phyloP scores from a whole-genome alignment of 2,329 filamentous ascomycete species.

The Sporothrix curviconia region DNA sequence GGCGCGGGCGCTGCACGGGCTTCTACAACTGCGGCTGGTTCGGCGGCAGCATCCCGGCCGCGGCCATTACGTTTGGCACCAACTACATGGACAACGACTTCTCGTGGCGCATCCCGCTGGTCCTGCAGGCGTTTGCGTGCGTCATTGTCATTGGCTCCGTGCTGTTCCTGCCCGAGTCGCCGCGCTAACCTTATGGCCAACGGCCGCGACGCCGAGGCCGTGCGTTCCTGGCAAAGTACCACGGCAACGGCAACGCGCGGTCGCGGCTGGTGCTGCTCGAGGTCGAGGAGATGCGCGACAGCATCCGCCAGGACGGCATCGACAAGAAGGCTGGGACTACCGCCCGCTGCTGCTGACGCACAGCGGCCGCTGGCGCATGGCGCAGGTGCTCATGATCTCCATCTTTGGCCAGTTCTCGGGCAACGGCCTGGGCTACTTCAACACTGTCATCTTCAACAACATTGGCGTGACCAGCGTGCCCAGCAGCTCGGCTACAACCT shows the following conservation, averaged over 20 bases:
- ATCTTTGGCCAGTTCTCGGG: constrained; percentile 46
- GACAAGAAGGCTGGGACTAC: constrained; percentile 39
- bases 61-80: constrained; percentile 42
- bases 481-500: constrained; percentile 42
- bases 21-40: constrained; percentile 41
- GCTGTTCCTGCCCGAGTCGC: constrained; percentile 36
- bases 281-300: constrained; percentile 36
- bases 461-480: constrained; percentile 31
- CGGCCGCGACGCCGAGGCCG: constrained; percentile 33
- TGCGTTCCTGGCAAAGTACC: constrained; percentile 36
- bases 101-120: constrained; percentile 44
- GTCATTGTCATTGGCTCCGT: constrained; percentile 32
- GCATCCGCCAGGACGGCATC: constrained; percentile 39
- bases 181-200: constrained; percentile 38
- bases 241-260: constrained; percentile 35
- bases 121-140: constrained; percentile 41
- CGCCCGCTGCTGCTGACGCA: constrained; percentile 42
- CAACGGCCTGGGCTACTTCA: constrained; percentile 46
- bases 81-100: constrained; percentile 39
- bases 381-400: constrained; percentile 44
- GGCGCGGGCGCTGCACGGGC: constrained; percentile 41
- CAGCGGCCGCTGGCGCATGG: constrained; percentile 41
- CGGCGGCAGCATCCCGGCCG: constrained; percentile 39
- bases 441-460: constrained; percentile 39
- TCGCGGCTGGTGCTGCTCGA: constrained; percentile 36